Evolutionary conservation across 495 filamentous ascomycete species (phyloP), one percentile per base, ranked within the genome.

Genomic region (Aspergillus asperescens): DNA sequence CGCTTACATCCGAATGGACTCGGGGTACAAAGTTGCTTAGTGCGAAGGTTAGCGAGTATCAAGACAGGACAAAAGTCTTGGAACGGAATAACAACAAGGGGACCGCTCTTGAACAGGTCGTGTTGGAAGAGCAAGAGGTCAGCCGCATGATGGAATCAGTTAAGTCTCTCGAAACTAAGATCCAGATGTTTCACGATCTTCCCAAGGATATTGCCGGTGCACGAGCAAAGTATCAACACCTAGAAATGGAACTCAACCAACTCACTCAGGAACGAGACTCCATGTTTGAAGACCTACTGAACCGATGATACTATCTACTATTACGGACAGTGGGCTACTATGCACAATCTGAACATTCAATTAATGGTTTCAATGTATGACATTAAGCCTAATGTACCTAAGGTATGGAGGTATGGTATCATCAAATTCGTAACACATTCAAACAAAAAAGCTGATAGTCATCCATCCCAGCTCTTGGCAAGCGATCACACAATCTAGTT

Each of bases 121-220:
- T 75, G 10, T 68, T 66, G 22, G 66, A 77, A 50, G 76, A 81
- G 50, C 63, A 67, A n/a, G 63, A 66, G 16, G 58, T 70, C 23
- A 57, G 62, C 44, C 65, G 45, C 20, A 46, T 65, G 43, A 58
- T 51, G 29, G 65, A 67, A 40, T 65, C 42, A 16, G 70, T 84
- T 7, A 67, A 76, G 23, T 61, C 54, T 0, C 69, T 84, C 19
- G 83, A 87, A 55, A 63, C 69, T 7, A 73, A 65, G 0, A 78
- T 86, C 31, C 68, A 71, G 19, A 72, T 67, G 3, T 92, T 86
- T 57, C 77, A 82, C 53, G 81, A 85, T 7, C 62, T 95, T 52
- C 86, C 89, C 10, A 80, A 79, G 12, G 85, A 92, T 56, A 67
- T 77, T 23, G 77, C 85, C 43, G 74, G 77, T 22, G 88, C 89